phyloP scores from a whole-genome alignment of 2,329 filamentous ascomycete genomes.

The Ilyonectria sp. region DNA sequence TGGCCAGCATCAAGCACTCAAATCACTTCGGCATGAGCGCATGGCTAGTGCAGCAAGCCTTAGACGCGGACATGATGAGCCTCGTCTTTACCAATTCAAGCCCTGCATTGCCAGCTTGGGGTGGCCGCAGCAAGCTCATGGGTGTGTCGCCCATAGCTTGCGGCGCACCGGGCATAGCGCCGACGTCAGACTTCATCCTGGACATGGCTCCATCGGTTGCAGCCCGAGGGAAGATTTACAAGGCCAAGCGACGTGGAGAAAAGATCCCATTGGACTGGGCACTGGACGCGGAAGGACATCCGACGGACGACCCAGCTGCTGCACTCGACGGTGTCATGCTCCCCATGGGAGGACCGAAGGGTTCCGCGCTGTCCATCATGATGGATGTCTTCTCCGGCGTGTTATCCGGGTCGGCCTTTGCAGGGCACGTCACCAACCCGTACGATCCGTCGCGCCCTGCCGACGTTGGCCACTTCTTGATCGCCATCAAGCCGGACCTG shows the following conservation, averaged over 20 bases:
- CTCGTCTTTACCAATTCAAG: slow-evolving; percentile 81
- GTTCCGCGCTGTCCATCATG: slow-evolving; percentile 83
- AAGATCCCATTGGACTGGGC: slow-evolving; percentile 83
- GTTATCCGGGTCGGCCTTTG: slow-evolving; percentile 83
- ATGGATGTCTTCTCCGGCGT: slow-evolving; percentile 92
- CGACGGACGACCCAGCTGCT: slow-evolving; percentile 79
- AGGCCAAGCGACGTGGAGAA: slow-evolving; percentile 76
- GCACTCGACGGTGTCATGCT: slow-evolving; percentile 86
- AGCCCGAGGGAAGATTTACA: slow-evolving; percentile 81
- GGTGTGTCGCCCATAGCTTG: slow-evolving; percentile 83
- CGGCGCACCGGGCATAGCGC: slow-evolving; percentile 76
- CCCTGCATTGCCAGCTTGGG: slow-evolving; percentile 80
- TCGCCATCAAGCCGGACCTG: slow-evolving; percentile 81
- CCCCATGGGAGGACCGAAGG: slow-evolving; percentile 89
- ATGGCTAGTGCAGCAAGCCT: slow-evolving; percentile 83
- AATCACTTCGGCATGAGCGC: slow-evolving; percentile 91
- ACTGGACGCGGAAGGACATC: slow-evolving; percentile 77
- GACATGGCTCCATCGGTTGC: slow-evolving; percentile 82
- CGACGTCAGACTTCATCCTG: slow-evolving; percentile 74
- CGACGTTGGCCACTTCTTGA: slow-evolving; percentile 82
- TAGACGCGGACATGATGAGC: slow-evolving; percentile 80
- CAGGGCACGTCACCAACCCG: slow-evolving; percentile 81
- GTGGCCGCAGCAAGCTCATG: slow-evolving; percentile 77
- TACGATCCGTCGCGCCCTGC: slow-evolving; percentile 80
- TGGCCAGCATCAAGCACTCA: slow-evolving; percentile 82